Evolutionary conservation across 345 rosid species (phyloP).

Genomic region (Zanthoxylum bungeanum): DNA sequence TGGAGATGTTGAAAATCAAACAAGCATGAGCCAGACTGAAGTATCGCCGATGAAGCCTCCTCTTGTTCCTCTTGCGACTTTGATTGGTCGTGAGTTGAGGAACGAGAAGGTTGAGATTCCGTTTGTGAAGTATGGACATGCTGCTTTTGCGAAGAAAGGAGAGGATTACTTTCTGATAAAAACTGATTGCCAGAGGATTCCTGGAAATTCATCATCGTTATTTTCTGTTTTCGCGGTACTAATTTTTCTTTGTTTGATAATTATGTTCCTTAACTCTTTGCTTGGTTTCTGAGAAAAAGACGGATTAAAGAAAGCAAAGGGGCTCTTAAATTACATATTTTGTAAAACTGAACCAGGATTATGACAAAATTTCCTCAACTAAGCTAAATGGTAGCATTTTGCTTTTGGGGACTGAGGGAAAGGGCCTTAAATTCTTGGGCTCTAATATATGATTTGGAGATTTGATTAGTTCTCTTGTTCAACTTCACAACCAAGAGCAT

Average conservation of each 20-base stretch:
- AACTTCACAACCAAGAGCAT: neutral
- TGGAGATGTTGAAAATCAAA: slow-evolving; percentile 50
- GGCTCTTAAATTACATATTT: neutral
- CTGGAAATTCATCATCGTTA: slow-evolving; percentile 69
- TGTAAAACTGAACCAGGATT: too few species aligned
- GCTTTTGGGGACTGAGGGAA: too few species aligned
- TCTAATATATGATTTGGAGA: too few species aligned
- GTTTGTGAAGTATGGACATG: slow-evolving; percentile 87
- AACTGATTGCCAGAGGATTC: slow-evolving; percentile 73
- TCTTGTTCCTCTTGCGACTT: slow-evolving; percentile 85
- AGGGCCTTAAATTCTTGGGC: too few species aligned
- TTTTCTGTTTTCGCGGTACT: slow-evolving; percentile 98
- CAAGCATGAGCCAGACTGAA: slow-evolving; percentile 70
- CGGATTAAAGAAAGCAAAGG: neutral
- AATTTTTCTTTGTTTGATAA: neutral
- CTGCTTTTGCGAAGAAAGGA: slow-evolving; percentile 95
- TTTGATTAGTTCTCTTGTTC: too few species aligned
- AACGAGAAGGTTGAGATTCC: slow-evolving; percentile 83
- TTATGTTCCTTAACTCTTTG: slow-evolving; percentile 2
- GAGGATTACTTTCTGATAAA: slow-evolving; percentile 92
- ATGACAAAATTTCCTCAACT: too few species aligned
- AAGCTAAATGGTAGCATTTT: too few species aligned
- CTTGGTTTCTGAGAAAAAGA: neutral
- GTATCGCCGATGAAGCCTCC: slow-evolving; percentile 61
- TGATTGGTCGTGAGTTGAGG: slow-evolving; percentile 93